phyloP scores from a whole-genome alignment of 2,329 filamentous ascomycete species.

The Scedosporium boydii region DNA sequence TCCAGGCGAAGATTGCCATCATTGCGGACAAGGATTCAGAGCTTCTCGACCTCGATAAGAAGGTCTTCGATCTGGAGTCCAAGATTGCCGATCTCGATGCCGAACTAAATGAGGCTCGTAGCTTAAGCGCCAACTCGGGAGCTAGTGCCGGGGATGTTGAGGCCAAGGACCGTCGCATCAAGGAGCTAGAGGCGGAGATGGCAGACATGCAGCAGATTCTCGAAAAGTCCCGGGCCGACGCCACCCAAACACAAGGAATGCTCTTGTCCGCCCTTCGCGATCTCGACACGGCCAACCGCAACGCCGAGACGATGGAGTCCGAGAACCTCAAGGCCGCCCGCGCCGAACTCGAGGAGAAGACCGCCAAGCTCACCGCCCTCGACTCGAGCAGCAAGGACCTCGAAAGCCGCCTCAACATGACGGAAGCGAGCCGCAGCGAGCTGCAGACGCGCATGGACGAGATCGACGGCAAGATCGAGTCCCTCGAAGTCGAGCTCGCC shows the following conservation, averaged over 20 bases:
- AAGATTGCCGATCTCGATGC: slow-evolving; percentile 4
- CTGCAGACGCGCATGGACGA: slow-evolving; percentile 14
- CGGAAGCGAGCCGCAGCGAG: slow-evolving; percentile 10
- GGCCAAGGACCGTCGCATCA: slow-evolving; percentile 10
- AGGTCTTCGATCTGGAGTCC: neutral
- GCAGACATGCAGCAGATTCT: slow-evolving; percentile 11
- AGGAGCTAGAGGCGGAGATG: slow-evolving; percentile 9
- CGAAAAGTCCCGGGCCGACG: slow-evolving; percentile 9
- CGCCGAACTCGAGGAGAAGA: slow-evolving; percentile 32
- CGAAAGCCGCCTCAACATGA: slow-evolving; percentile 6
- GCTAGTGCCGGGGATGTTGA: slow-evolving; percentile 6
- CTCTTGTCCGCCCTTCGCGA: slow-evolving; percentile 16
- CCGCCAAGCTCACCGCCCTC: slow-evolving; percentile 24
- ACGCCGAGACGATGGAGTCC: slow-evolving; percentile 10
- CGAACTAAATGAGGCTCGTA: slow-evolving; percentile 3
- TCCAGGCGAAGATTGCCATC: slow-evolving; percentile 13
- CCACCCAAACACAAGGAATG: slow-evolving; percentile 16
- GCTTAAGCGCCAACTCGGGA: neutral
- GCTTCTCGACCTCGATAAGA: slow-evolving; percentile 14
- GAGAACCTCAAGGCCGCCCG: slow-evolving; percentile 22
- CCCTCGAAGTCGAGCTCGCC: slow-evolving; percentile 26
- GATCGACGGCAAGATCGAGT: slow-evolving; percentile 21
- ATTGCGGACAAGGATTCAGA: slow-evolving; percentile 38
- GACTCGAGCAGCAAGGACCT: slow-evolving; percentile 20
- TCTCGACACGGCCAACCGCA: slow-evolving; percentile 13